Evolutionary conservation across 2,329 filamentous ascomycete genomes (phyloP), one percentile per base, ranked within the genome.

Genomic region (Tolypocladium ovalisporum): DNA sequence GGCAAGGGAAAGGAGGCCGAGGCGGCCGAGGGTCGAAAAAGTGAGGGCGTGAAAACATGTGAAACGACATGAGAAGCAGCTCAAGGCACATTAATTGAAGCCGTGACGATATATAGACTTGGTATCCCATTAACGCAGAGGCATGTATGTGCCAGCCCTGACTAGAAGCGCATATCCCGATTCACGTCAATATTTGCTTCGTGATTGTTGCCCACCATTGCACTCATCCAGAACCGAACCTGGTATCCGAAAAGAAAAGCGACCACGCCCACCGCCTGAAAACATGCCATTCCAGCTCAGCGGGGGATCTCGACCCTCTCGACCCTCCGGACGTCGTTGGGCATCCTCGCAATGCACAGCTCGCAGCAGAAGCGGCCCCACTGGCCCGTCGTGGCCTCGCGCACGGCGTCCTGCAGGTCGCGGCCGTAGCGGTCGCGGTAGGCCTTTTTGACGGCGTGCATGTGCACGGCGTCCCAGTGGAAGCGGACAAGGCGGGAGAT

Each of bases 391-490:
- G 90, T 89, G 47, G 88, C 88, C 55, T 91, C 88, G 53, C 83
- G 81, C 40, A 99, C 84, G 49, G 89, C 89, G 52, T 90, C 85
- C 67, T 90, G 84, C 61, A 97, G 79, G 52, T 87, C 82, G 54
- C 80, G 76, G 6, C 82, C 80, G 71, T 97, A 97, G 60, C 91
- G 85, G 60, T 87, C 84, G 57, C 83, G 80, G 72, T 91, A 99
- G 61, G 91, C 89, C 36, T 75, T 74, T 78, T 95, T 95, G 56
- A 97, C 84, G 24, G 82, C 80, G 59, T 85, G 82, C 74, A 97
- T 80, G 72, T 97, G 93, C 61, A 81, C 74, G 5, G 87, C 82
- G 67, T 97, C 92, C 94, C 94, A 97, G 73, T 97, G 94, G 70
- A 93, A 84, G 36, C 94, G 82, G 49, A 97, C 89, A 1, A 97